Evolutionary conservation across 2,329 filamentous ascomycete species (phyloP).

Genomic region (Colletotrichum plurivorum): DNA sequence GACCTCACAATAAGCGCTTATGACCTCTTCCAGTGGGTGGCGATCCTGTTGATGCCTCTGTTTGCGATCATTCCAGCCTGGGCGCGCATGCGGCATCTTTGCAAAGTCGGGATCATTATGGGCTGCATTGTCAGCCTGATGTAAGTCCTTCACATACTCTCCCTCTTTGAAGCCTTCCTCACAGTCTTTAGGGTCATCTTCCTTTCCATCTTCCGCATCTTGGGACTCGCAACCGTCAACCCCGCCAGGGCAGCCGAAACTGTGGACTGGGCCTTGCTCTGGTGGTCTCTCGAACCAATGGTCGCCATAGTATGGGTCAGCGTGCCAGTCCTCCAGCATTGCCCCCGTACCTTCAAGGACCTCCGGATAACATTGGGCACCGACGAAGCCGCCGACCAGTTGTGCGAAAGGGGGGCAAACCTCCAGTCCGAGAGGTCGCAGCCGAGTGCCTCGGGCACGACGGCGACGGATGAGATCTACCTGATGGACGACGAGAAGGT

Average conservation of each 20-base stretch:
- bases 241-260: conserved; percentile 43
- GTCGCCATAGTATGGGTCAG: conserved; percentile 44
- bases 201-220: conserved; percentile 44
- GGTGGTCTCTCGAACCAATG: conserved; percentile 42
- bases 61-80: conserved; percentile 50
- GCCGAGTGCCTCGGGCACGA: not conserved
- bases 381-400: not conserved
- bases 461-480: not conserved
- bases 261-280: conserved; percentile 45
- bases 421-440: not conserved
- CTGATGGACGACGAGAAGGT: not conserved
- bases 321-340: conserved; percentile 39
- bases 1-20: conserved; percentile 56
- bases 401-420: not conserved
- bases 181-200: conserved; percentile 40
- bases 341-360: not conserved
- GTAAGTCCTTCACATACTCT: conserved; percentile 28
- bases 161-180: not conserved
- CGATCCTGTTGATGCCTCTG: conserved; percentile 54
- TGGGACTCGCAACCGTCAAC: conserved; percentile 43
- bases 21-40: conserved; percentile 55
- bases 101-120: conserved; percentile 42
- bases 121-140: conserved; percentile 47
- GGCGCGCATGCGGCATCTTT: conserved; percentile 47
- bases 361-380: not conserved